Percentiles rank a stretch among this genome's conserved stretches.
These are phyloP conservation scores for Phytopythium kandeliae DNA, from an alignment of 352 stramenopile genomes.

Conservation along the genomic window DNA sequence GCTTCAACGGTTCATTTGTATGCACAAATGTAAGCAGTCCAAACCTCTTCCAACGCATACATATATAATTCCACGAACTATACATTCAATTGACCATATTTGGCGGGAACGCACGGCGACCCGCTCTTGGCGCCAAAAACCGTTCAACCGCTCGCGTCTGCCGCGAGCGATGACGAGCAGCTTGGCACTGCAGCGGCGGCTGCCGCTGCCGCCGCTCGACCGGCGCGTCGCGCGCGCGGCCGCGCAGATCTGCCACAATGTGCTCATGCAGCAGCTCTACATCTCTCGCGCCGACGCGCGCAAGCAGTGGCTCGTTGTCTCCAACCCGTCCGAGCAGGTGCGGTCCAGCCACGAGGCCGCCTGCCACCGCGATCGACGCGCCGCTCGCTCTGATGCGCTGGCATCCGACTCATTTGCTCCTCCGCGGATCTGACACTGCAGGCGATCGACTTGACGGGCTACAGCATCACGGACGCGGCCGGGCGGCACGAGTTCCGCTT, in stretches of 20 bases:
- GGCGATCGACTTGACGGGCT: conserved; percentile 65
- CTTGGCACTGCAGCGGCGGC: conserved; percentile 53
- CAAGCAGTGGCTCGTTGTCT: conserved; percentile 82
- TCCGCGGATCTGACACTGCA: too few species aligned
- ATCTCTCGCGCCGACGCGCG: conserved; percentile 58
- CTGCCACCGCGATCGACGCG: too few species aligned
- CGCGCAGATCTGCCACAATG: conserved; percentile 82
- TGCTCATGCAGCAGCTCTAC: conserved; percentile 86
- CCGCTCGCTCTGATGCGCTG: too few species aligned
- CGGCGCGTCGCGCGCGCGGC: conserved; percentile 59
- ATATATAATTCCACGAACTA: too few species aligned
- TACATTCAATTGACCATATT: too few species aligned
- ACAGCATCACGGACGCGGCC: conserved; percentile 40
- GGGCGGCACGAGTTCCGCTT: conserved; percentile 55
- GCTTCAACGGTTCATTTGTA: too few species aligned
- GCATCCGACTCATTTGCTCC: too few species aligned
- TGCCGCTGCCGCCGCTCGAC: conserved; percentile 59
- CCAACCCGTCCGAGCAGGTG: conserved; percentile 66
- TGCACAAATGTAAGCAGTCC: too few species aligned
- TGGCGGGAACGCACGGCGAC: background rate
- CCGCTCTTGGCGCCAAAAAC: conserved; percentile 4
- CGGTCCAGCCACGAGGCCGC: too few species aligned
- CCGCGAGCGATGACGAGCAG: conserved; percentile 28
- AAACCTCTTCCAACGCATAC: too few species aligned
- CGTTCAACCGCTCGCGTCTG: background rate